A percentile compares a stretch with the other conserved stretches of the same genome.
These are phyloP conservation scores for Leucogyrophana mollusca DNA, from an alignment of 768 basidiomycete genomes.

Conservation along the genomic window DNA sequence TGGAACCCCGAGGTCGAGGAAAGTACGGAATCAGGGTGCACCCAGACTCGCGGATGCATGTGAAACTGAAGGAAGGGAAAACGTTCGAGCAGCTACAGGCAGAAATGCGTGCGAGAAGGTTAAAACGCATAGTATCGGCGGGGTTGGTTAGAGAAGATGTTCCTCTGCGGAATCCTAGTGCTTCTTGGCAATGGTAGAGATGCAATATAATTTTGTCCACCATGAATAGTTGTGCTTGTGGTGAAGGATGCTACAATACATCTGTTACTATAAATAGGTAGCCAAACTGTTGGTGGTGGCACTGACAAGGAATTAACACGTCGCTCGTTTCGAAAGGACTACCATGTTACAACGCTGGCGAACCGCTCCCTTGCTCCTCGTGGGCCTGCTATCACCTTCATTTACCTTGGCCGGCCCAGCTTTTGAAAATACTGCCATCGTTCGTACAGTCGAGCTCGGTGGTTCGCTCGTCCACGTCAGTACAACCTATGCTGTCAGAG, in stretches of 20 bases:
- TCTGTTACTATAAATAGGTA: slow-evolving; percentile 11
- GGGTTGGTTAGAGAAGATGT: slow-evolving; percentile 76
- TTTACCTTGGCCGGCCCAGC: slow-evolving; percentile 44
- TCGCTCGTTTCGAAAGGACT: slow-evolving; percentile 24
- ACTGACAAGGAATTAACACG: slow-evolving; percentile 13
- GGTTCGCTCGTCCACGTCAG: slow-evolving; percentile 86
- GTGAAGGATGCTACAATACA: too few species aligned
- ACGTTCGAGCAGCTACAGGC: slow-evolving; percentile 66
- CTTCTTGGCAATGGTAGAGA: slow-evolving; percentile 77
- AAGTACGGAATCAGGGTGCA: slow-evolving; percentile 76
- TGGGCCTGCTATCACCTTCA: slow-evolving; percentile 37
- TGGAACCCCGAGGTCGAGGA: slow-evolving; percentile 85
- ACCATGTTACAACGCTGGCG: slow-evolving; percentile 47
- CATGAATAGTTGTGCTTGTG: too few species aligned
- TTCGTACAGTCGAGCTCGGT: slow-evolving; percentile 86
- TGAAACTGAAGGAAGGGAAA: slow-evolving; percentile 80
- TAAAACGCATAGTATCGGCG: slow-evolving; percentile 79
- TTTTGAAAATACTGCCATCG: slow-evolving; percentile 88
- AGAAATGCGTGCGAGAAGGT: slow-evolving; percentile 59
- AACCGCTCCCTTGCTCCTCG: slow-evolving; percentile 46
- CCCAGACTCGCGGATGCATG: slow-evolving; percentile 70
- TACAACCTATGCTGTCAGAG: slow-evolving; percentile 83
- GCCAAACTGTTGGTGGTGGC: slow-evolving; percentile 11
- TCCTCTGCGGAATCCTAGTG: slow-evolving; percentile 70
- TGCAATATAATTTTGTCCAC: too few species aligned